Evolutionary conservation across 257 asterid species (phyloP), one percentile per base, ranked within the genome.

Genomic region (Orobanche coerulescens): DNA sequence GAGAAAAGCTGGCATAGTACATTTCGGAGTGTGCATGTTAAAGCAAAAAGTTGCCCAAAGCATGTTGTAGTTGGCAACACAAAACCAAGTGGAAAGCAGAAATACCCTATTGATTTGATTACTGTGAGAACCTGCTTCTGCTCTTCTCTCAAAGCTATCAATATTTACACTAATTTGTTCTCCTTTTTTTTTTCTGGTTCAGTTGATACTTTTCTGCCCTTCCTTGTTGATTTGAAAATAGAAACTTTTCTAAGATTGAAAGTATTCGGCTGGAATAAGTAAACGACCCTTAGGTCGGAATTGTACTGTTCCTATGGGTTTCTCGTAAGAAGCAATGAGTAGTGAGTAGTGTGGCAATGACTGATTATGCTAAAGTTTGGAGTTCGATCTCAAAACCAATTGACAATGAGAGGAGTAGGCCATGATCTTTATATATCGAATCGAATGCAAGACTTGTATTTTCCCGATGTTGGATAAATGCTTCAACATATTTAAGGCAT

Each of bases 1-100:
- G 90, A 89, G 69, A 79, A 77, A 79, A 82, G 86, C 73, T 93
- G 99, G 99, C 97, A 89, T 55, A 76, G 88, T 71, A 84, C 91
- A 22, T 93, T 93, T 73, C 78, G 64, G 60, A 75, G 84, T 30
- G 63, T 93, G 73, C 78, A 70, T 42, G 72, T 83, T 43, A 86
- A 86, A 78, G 94, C 94, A 14, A 86, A 84, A 78, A 77, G 95
- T 77, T 74, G 71, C 58, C 79, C 78, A 7, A 79, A 72, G 80
- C 76, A 68, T 65, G 70, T 37, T 33, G 24, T n/a, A 34, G 67
- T 28, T 73, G 73, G 75, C 25, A 64, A 63, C 59, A 54, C 37
- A 58, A 75, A 71, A 65, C 75, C 75, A 36, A 34, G 65, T 37
- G 71, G 73, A 65, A 76, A 73, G 43, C 80, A 78, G 65, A 86